These are phyloP conservation scores for Noccaea bulbosa DNA, from an alignment of 345 rosid genomes.

Conservation along the genomic window DNA sequence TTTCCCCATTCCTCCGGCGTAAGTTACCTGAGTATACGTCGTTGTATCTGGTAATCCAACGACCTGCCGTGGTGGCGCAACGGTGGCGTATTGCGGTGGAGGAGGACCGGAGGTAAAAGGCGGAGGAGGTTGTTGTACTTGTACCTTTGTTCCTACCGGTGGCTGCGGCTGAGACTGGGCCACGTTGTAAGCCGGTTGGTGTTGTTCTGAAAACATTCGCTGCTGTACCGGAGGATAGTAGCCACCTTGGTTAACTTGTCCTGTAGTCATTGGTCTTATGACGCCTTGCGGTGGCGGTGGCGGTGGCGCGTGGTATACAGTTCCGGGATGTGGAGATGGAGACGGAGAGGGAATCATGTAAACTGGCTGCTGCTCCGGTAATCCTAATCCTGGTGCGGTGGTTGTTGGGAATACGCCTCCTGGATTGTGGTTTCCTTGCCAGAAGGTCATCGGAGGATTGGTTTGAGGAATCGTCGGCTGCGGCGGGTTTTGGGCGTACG, in stretches of 20 bases:
- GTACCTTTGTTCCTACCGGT: conserved; percentile 34
- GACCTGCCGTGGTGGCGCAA: conserved; percentile 48
- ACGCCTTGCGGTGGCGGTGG: conserved; percentile 43
- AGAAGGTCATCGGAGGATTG: conserved; percentile 51
- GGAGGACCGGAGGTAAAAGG: conserved; percentile 40
- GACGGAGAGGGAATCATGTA: conserved; percentile 43
- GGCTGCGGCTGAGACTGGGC: conserved; percentile 42
- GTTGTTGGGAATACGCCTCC: conserved; percentile 51
- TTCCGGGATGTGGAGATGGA: conserved; percentile 44
- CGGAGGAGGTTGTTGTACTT: conserved; percentile 25
- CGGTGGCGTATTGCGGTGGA: conserved; percentile 44
- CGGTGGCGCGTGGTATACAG: conserved; percentile 37
- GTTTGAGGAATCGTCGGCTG: conserved; percentile 38
- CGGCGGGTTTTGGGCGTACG: conserved; percentile 19
- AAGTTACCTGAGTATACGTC: conserved; percentile 62
- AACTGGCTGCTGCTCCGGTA: conserved; percentile 51
- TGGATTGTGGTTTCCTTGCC: conserved; percentile 64
- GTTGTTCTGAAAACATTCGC: conserved; percentile 64
- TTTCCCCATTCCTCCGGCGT: conserved; percentile 59
- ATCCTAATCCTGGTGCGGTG: conserved; percentile 41
- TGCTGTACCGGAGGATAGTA: conserved; percentile 68
- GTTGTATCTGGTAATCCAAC: conserved; percentile 49
- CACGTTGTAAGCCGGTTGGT: conserved; percentile 54
- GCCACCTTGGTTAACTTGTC: conserved; percentile 69
- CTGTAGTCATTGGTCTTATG: conserved; percentile 49